A percentile compares a stretch with the other conserved stretches of the same genome.
Evolutionary conservation across 2,329 filamentous ascomycete species (phyloP).

Genomic region (Talaromyces pinophilus): DNA sequence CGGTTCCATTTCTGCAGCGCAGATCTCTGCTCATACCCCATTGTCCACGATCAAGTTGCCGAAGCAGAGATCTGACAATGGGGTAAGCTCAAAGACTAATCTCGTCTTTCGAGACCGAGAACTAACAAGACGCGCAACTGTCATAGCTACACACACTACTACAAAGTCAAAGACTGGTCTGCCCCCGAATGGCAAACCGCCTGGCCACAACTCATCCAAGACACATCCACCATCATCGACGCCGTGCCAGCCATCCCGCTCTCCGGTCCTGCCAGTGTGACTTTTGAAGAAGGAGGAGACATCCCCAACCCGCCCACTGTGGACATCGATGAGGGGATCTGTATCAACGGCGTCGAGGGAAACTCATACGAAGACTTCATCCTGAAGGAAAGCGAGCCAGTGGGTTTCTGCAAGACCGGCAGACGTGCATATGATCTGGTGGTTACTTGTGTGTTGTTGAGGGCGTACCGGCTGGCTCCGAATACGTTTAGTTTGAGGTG

Average conservation of each 20-base stretch:
- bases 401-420: constrained; percentile 5
- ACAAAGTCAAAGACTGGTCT: neutral
- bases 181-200: neutral
- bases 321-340: neutral
- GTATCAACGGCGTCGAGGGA: neutral
- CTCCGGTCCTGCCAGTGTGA: neutral
- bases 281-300: neutral
- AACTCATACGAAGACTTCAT: neutral
- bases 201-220: constrained; percentile 10
- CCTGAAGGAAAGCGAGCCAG: neutral
- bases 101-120: neutral
- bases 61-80: neutral
- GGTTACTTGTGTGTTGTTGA: constrained; percentile 9
- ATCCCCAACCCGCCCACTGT: neutral
- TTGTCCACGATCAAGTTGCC: neutral
- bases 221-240: neutral
- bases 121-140: neutral
- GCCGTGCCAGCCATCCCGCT: neutral
- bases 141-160: constrained; percentile 14
- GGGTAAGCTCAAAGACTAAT: neutral
- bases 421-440: neutral
- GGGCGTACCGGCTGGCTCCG: constrained; percentile 1
- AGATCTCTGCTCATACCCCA: neutral
- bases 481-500: neutral
- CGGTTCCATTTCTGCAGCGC: neutral